Base-by-base conservation (phyloP, 2,329 filamentous ascomycete species). In the Colletotrichum musicola region DNA sequence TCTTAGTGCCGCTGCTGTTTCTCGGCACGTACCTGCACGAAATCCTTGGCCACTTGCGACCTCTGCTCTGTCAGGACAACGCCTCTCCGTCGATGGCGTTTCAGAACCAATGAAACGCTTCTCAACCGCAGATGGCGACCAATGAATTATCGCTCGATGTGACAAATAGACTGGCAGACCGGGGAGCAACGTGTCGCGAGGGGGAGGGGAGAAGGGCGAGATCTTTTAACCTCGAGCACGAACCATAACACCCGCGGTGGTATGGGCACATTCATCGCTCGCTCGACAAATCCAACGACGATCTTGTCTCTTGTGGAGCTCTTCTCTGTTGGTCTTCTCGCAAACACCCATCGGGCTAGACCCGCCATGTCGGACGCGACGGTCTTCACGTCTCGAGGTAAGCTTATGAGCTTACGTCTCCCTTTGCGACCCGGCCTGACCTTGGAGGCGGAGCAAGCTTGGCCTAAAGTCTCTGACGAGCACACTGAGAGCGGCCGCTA, bases 401-500 rank as follows among this genome's bases (percentile, higher is more conserved):
- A 69, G 66, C 66, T 66, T 66, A 66, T 66, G 56, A 69, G 66
- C 62, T 61, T 66, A 61, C 66, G 62, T 69, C 66, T 56, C 55
- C 55, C 47, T 46, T 50, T 51, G 50, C 66, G 38, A 61, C 51
- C 55, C 44, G 55, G 62, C 51, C 42, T 50, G 56, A 22, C 55
- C 44, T 56, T 16, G 44, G 62, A 46, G 54, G 55, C 62, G 42
- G 44, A 61, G 66, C 44, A 42, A 40, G 44, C 66, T 69, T 66
- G 66, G 62, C 66, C 42, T 22, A 25, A 44, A 42, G 44, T 56
- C 42, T 66, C 66, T 69, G 66, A 60, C 65, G 55, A 56, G n/a
- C 42, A 64, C 16, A 20, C 49, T 35, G 14, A 5, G 42, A 30
- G 55, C 55, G 35, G 38, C 62, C 42, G 50, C 65, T 60, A 65